These are phyloP conservation scores for Blakeslea trispora DNA, from an alignment of 371 early-diverging fungal species.

Conservation along the genomic window DNA sequence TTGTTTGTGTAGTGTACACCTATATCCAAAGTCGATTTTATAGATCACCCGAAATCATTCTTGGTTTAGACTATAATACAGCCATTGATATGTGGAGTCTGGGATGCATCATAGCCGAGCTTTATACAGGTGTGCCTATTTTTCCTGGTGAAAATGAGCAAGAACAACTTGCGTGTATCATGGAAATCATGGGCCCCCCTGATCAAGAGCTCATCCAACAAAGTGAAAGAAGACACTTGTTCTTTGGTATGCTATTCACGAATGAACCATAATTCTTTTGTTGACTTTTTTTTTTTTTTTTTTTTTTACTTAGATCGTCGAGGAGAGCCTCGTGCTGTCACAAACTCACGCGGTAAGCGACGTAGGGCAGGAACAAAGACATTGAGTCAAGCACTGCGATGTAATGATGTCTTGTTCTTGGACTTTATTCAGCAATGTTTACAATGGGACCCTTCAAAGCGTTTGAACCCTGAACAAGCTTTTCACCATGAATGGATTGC, in stretches of 20 bases:
- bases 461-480: conserved; percentile 89
- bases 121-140: conserved; percentile 91
- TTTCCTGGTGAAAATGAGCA: conserved; percentile 97
- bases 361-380: conserved; percentile 80
- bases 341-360: conserved; percentile 89
- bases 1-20: conserved; percentile 71
- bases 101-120: conserved; percentile 98
- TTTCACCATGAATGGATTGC: conserved; percentile 78
- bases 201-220: conserved; percentile 72
- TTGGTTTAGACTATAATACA: conserved; percentile 76
- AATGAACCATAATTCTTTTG: no score
- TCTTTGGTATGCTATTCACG: conserved; percentile 74
- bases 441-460: conserved; percentile 88
- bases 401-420: conserved; percentile 73
- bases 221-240: conserved; percentile 79
- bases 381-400: conserved; percentile 68
- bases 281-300: no score
- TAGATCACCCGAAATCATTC: conserved; percentile 91
- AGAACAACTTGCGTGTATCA: conserved; percentile 92
- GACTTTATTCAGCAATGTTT: conserved; percentile 87
- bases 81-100: conserved; percentile 99
- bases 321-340: conserved; percentile 69
- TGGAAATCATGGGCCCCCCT: conserved; percentile 91
- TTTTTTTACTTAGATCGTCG: conserved; percentile 68
- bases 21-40: conserved; percentile 98